Base-by-base conservation (phyloP, 2,329 filamentous ascomycete genomes). In the Drechmeria coniospora region DNA sequence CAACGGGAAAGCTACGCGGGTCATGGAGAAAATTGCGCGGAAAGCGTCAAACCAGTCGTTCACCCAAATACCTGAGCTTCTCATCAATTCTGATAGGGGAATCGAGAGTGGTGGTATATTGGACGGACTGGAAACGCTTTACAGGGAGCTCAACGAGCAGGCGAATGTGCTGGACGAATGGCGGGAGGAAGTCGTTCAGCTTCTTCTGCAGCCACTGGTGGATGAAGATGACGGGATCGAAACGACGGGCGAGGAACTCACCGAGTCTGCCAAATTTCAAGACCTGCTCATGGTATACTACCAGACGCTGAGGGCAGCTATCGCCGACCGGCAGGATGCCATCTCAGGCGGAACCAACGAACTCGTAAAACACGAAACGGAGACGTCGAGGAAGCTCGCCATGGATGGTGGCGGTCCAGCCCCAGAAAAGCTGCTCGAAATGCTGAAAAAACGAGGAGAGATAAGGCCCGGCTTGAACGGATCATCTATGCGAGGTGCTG, bases 211-310 rank as follows among this genome's bases (percentile, higher is more conserved):
- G 34, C 73, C 81, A 0, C 62, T 95, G 2, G 72, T 95, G 12
- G 90, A 95, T 40, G 74, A 90, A 43, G 83, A 92, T 22, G 72
- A 73, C 1, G 59, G 59, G 11, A 53, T 66, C 8, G 82, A 92
- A 32, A 67, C 74, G 3, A 87, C 83, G 8, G 90, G 90, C 15
- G 78, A 94, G 33, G 90, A 95, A 47, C 90, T 93, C 36, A 79
- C 83, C 39, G 71, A 80, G 18, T 92, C 87, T 0, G 82, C 84
- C 0, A 81, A 81, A 47, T 68, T 77, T 25, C 87, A 95, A 52
- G 87, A 94, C 35, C 74, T 92, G 45, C 68, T 94, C 23, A 81
- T 87, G 51, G 80, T 80, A 6, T 92, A 92, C 44, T 78, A 92
- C 32, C 74, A 84, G 45, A 74, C 71, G 7, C 59, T 94, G 16